Evolutionary conservation across 1,139 yeast genomes (phyloP), one percentile per base, ranked within the genome.

Genomic region (Hansenula lynferdii): DNA sequence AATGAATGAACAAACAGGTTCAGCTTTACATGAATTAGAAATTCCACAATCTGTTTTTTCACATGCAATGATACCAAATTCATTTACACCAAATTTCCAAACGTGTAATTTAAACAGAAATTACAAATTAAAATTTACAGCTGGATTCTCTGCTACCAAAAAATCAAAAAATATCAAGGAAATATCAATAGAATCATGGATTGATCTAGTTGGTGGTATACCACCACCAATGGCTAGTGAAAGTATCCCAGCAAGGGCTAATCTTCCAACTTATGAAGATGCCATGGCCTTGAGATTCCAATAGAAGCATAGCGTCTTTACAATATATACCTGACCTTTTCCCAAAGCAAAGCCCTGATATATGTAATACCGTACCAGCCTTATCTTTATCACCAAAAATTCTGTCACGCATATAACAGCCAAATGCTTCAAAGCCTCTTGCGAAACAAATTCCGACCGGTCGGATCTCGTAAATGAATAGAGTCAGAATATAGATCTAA

Each of bases 31-130:
- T 48, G 79, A 73, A 46, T 45, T 72, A 16, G 76, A 70, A 43
- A 67, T 75, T 10, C 79, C 80, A 1, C 44, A 48, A n/a, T 54
- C 60, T 38, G 57, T 63, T 39, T 71, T 59, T 28, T 23, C 34
- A 39, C 67, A 68, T 42, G 69, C 74, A 25, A 53, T 65, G 1
- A 51, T 79, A 12, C 83, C 85, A 0, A 71, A 66, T 34, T 56
- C 65, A 39, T 57, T 77, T 8, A 59, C 77, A 1, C 85, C 85
- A 2, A 63, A 75, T 6, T 80, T 80, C 56, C 61, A 57, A 28
- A 74, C 80, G 4, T 80, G 86, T 54, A 79, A 78, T 53, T 69
- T 80, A 14, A 54, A 67, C 5, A 61, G 85, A 34, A 53, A 50
- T n/a, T 79, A 80, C 50, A 54, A 58, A 11, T 45, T 79, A 31